Conservation (phyloP, 495 filamentous ascomycete genomes). For the Aspergillus panamensis region DNA sequence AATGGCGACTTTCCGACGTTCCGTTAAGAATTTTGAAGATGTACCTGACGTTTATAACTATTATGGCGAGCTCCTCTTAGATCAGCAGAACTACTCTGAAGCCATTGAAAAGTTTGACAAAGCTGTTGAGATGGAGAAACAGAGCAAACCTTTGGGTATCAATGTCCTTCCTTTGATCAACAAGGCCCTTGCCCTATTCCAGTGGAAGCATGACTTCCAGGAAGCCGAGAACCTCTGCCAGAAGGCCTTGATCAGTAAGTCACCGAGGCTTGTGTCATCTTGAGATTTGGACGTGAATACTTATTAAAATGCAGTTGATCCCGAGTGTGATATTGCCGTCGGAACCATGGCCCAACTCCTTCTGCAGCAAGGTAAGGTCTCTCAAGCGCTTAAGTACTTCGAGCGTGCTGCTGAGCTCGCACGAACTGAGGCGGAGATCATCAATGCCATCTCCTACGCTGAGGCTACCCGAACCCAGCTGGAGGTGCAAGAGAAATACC, state of each 20-base stretch:
- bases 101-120: constrained; percentile 98
- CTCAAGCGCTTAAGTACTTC: constrained; percentile 93
- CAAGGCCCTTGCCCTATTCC: constrained; percentile 94
- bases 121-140: constrained; percentile 96
- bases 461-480: constrained; percentile 96
- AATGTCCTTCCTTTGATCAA: constrained; percentile 98
- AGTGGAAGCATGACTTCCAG: constrained; percentile 93
- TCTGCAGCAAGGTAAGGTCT: constrained; percentile 95
- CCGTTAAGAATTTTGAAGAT: constrained; percentile 96
- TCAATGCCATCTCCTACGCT: constrained; percentile 95
- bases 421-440: constrained; percentile 90
- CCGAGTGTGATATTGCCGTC: constrained; percentile 97
- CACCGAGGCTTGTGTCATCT: not conserved
- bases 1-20: constrained; percentile 95
- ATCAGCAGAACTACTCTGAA: constrained; percentile 92
- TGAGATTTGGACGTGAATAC: not conserved
- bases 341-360: constrained; percentile 99
- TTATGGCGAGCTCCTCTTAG: constrained; percentile 95
- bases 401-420: constrained; percentile 93
- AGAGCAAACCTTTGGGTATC: constrained; percentile 87
- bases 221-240: constrained; percentile 96
- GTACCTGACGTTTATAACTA: constrained; percentile 99
- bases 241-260: constrained; percentile 94
- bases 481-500: constrained; percentile 97
- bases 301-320: constrained; percentile 69